Conservation (phyloP, 495 filamentous ascomycete genomes). For the Annulohypoxylon maeteangense region DNA sequence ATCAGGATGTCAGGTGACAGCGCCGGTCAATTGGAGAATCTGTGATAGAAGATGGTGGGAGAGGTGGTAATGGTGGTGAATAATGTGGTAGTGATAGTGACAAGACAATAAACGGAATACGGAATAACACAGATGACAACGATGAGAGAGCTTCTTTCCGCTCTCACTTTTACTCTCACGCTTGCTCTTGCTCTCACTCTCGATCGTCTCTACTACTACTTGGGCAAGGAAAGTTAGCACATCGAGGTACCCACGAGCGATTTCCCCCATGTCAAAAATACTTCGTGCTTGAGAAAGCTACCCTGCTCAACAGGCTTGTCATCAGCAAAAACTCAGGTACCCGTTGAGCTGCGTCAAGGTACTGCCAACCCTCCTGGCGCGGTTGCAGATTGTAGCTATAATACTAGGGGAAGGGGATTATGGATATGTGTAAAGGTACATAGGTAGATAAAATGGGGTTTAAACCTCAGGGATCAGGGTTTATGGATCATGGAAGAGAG, state of each 20-base stretch:
- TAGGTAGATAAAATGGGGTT: slow-evolving; percentile 1
- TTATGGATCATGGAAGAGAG: slow-evolving; percentile 22
- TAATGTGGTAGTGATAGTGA: slow-evolving; percentile 6
- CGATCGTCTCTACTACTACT: background rate
- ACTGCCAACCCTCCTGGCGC: slow-evolving; percentile 10
- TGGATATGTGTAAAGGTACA: slow-evolving; percentile 16
- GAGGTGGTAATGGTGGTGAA: slow-evolving; percentile 16
- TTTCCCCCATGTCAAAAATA: slow-evolving; percentile 1
- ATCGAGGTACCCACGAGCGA: slow-evolving; percentile 8
- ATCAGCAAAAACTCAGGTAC: slow-evolving; percentile 28
- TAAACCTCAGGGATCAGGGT: slow-evolving; percentile 23
- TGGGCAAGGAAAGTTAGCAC: background rate
- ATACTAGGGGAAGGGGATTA: slow-evolving; percentile 8
- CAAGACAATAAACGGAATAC: background rate
- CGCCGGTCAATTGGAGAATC: slow-evolving; percentile 30
- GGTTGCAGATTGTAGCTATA: slow-evolving; percentile 18
- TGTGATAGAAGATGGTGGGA: slow-evolving; percentile 16
- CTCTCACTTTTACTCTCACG: background rate
- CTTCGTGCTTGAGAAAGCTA: slow-evolving; percentile 12
- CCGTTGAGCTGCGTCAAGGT: slow-evolving; percentile 16
- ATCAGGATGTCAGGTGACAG: slow-evolving; percentile 30
- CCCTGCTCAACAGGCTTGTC: slow-evolving; percentile 20
- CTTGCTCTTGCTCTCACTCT: background rate
- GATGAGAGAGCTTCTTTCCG: slow-evolving; percentile 21
- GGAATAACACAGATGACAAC: slow-evolving; percentile 17